Evolutionary conservation across 148 eudicot genomes (phyloP).

Genomic region (Amaranthus palmeri): DNA sequence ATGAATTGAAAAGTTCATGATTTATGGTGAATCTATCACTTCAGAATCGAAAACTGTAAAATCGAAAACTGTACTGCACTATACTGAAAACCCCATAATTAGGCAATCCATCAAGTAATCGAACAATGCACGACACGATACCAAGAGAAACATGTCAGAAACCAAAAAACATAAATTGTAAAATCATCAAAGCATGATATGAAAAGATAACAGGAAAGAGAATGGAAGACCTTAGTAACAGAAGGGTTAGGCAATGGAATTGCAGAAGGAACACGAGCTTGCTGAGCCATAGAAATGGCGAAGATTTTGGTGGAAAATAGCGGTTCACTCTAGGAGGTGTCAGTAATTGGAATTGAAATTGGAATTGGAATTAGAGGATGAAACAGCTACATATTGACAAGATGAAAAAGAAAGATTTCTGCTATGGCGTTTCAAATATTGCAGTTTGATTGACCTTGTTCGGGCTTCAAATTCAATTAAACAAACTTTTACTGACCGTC

Average conservation of each 20-base stretch:
- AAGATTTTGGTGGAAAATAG: not conserved
- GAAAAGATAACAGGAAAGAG: not conserved
- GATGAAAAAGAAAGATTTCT: conserved; percentile 1
- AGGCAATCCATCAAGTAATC: not conserved
- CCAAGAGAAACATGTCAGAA: not conserved
- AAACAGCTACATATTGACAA: not conserved
- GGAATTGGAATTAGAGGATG: not conserved
- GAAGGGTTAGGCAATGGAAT: conserved; percentile 37
- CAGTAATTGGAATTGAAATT: no score
- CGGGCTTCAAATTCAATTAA: no score
- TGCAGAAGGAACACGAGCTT: conserved; percentile 56
- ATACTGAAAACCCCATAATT: not conserved
- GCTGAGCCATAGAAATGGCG: conserved; percentile 19
- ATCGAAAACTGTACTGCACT: not conserved
- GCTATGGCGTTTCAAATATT: not conserved
- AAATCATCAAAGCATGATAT: not conserved
- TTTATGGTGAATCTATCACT: no score
- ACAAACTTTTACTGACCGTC: no score
- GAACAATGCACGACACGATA: not conserved
- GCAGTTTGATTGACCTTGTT: not conserved
- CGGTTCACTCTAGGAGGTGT: not conserved
- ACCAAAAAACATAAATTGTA: not conserved
- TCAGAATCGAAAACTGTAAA: not conserved
- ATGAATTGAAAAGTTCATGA: not conserved
- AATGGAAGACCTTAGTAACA: conserved; percentile 34